Conservation (phyloP, 1,284 basidiomycete species). For the Rhodotorula sp. region DNA sequence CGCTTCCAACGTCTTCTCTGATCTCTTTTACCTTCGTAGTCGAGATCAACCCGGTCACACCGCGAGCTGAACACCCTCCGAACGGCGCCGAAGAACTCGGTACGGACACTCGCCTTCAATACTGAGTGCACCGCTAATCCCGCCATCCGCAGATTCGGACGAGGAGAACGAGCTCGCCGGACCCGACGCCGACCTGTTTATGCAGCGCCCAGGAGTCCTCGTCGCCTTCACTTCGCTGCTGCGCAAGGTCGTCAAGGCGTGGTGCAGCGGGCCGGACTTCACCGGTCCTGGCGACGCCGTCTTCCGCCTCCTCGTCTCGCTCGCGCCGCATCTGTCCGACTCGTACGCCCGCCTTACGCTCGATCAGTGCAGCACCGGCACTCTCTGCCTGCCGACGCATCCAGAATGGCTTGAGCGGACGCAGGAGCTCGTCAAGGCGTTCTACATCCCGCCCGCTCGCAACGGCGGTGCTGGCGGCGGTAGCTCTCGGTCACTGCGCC, state of each 20-base stretch:
- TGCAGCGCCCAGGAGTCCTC: conserved; percentile 34
- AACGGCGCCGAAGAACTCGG: not conserved
- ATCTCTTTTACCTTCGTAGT: not conserved
- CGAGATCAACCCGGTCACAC: not conserved
- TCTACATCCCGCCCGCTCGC: conserved; percentile 46
- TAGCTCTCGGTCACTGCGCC: conserved; percentile 14
- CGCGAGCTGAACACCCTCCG: not conserved
- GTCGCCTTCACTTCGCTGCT: conserved; percentile 34
- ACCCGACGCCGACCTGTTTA: conserved; percentile 18
- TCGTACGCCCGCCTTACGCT: conserved; percentile 52
- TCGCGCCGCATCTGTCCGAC: conserved; percentile 52
- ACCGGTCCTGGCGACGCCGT: conserved; percentile 44
- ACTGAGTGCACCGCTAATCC: not conserved
- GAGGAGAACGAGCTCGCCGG: conserved; percentile 22
- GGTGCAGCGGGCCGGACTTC: conserved; percentile 28
- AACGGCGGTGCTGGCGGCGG: conserved; percentile 9
- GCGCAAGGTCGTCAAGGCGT: conserved; percentile 34
- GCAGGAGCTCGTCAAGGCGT: conserved; percentile 52
- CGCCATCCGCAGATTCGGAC: conserved; percentile 14
- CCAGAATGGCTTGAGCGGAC: conserved; percentile 56
- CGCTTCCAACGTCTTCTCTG: not conserved
- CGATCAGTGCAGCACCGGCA: conserved; percentile 54
- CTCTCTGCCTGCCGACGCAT: conserved; percentile 55
- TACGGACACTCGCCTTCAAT: not conserved
- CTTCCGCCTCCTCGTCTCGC: conserved; percentile 51